Evolutionary conservation across 116 monocot species (phyloP).

Genomic region (Cymodocea nodosa): DNA sequence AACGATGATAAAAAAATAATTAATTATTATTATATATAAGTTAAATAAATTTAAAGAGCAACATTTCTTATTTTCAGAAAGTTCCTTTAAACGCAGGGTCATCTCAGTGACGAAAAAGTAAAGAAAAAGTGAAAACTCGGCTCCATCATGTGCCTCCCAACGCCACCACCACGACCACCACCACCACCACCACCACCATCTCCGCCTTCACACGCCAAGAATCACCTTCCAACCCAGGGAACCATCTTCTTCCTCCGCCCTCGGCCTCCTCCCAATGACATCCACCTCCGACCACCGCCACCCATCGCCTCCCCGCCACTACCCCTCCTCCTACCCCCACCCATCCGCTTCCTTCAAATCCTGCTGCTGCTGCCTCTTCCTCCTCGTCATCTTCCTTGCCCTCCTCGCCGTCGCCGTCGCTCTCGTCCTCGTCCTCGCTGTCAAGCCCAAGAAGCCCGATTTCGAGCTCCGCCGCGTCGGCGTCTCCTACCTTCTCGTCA

Average conservation of each 20-base stretch:
- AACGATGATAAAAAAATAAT: too few species aligned
- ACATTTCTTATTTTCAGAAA: too few species aligned
- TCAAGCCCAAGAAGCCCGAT: slow-evolving; percentile 71
- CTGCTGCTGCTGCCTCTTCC: slow-evolving; percentile 95
- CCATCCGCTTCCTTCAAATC: slow-evolving; percentile 52
- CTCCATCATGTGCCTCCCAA: not conserved
- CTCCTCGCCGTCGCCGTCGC: slow-evolving; percentile 58
- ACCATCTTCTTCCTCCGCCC: not conserved
- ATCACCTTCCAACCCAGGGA: not conserved
- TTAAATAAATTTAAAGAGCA: too few species aligned
- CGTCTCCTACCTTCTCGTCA: slow-evolving; percentile 81
- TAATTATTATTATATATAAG: too few species aligned
- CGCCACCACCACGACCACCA: not conserved
- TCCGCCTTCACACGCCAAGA: not conserved
- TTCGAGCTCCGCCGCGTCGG: slow-evolving; percentile 78
- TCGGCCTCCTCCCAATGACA: not conserved
- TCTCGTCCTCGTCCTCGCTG: slow-evolving; percentile 61
- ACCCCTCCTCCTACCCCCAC: slow-evolving; percentile 14
- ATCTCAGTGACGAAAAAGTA: too few species aligned
- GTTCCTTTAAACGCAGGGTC: too few species aligned
- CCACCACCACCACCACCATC: not conserved
- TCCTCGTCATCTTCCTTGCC: slow-evolving; percentile 77
- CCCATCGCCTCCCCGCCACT: slow-evolving; percentile 15
- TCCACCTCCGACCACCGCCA: slow-evolving; percentile 4
- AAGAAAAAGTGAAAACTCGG: too few species aligned